A percentile compares a stretch with the other conserved stretches of the same genome.
Evolutionary conservation across 176 grass and related monocot genomes (phyloP).

Genomic region (Ensete ventricosum): DNA sequence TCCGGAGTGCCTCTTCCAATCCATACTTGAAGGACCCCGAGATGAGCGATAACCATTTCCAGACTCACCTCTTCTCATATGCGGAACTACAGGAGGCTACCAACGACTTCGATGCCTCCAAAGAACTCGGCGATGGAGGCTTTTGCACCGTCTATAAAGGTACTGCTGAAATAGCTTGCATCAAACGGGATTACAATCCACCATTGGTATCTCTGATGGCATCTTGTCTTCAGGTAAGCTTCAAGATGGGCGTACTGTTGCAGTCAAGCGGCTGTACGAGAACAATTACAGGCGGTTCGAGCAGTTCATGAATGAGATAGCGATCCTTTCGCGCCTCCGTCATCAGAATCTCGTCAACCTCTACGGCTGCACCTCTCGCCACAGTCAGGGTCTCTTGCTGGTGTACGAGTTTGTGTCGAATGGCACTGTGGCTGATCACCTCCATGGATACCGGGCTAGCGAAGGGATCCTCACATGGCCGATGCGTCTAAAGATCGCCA

Average conservation of each 20-base stretch:
- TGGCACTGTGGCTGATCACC: conserved; percentile 54
- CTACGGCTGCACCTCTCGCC: conserved; percentile 42
- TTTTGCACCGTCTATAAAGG: conserved; percentile 16
- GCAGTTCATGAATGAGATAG: conserved; percentile 64
- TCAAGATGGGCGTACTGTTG: conserved; percentile 29
- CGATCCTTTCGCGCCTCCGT: conserved; percentile 46
- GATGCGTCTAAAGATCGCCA: conserved; percentile 20
- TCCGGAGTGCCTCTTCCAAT: neutral
- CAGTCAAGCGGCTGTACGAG: conserved; percentile 64
- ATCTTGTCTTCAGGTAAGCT: conserved; percentile 19
- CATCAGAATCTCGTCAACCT: conserved; percentile 51
- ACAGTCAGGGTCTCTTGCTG: conserved; percentile 37
- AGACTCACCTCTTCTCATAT: conserved; percentile 7
- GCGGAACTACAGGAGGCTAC: conserved; percentile 1
- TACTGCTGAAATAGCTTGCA: neutral
- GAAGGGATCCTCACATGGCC: conserved; percentile 1
- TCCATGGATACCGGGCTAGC: conserved; percentile 16
- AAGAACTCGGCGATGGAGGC: conserved; percentile 15
- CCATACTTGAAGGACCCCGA: neutral
- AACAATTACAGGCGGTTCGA: conserved; percentile 51
- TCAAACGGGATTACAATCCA: too few relatives aligned
- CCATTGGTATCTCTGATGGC: neutral
- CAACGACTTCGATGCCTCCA: conserved; percentile 1
- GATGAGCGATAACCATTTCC: neutral
- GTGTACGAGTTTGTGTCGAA: conserved; percentile 67